Base-by-base conservation (phyloP, 495 filamentous ascomycete species). In the Trichocladium antarcticum region DNA sequence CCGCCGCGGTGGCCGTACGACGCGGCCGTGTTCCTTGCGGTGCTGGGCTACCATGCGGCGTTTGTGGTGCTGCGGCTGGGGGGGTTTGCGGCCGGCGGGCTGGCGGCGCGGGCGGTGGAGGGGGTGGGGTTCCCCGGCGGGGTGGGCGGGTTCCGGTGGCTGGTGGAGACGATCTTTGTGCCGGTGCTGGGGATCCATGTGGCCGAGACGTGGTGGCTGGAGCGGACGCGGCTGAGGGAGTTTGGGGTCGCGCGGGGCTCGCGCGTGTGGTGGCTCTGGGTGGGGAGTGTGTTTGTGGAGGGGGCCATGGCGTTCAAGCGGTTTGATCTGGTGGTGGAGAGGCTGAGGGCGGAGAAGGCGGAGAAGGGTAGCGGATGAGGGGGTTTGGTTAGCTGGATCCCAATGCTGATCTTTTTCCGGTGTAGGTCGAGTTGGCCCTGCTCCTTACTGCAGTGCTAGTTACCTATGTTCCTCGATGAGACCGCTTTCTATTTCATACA, bases 181-280 rank as follows among this genome's bases (percentile, higher is more conserved):
- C 66, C 65, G 1, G 60, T 68, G 9, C 2, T 70, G 14, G 45
- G 16, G 2, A 59, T 71, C 9, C 72, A 74, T 38, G 0, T 60
- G 3, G 34, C 37, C n/a, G 72, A 74, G 61, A 57, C 59, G 37
- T 59, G 53, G 53, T 63, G 56, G 63, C 49, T 74, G 34, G 65
- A 66, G 17, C 44, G 57, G 17, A 55, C 48, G 11, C 34, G 68
- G 50, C 42, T 69, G 20, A 15, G 22, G 11, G 50, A 12, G 54
- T 58, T 61, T 21, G 66, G 67, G 10, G 62, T 73, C 15, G 17
- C 45, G 40, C 42, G 55, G 7, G 60, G 58, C 1, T 57, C 50
- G 15, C 1, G 5, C 37, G 47, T 66, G 16, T 74, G 72, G 72
- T 63, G 42, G 41, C 8, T 53, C 28, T 74, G 72, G 72, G 42